Evolutionary conservation across 208 protist genomes (phyloP), one percentile per base, ranked within the genome.

Genomic region (Trypanosoma mega): DNA sequence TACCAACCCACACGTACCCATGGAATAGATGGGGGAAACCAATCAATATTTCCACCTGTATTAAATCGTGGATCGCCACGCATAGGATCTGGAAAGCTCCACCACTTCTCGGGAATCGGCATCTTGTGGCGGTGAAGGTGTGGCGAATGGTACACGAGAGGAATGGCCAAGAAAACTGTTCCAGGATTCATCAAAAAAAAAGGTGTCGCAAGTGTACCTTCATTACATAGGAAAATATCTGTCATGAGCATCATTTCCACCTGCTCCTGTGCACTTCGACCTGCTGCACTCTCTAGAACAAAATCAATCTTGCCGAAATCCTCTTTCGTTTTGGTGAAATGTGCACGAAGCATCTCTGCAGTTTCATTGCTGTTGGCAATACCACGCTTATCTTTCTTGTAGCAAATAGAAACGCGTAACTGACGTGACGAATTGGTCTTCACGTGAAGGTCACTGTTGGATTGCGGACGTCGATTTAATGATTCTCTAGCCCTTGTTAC

Each of bases 111-210:
- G 9, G 41, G 29, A 2, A 16, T 1, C 23, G 63, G 43, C 51
- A 68, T 68, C 12, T 48, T 12, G 2, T 1, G 37, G 31, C 29
- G 30, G 39, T 72, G 63, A 0, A 60, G 43, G n/a, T 63, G 50
- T 45, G 59, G 46, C 11, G 36, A 55, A 44, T 66, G 59, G 31
- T 67, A 75, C 16, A 75, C 51, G 34, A 68, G 48, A 34, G 63
- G 60, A 51, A 75, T 27, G 18, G 53, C 41, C 12, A 70, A 4
- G 39, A 64, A 75, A 5, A 70, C 63, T 16, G 61, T 49, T 14
- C 68, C 68, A 16, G 68, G 62, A 21, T 49, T 57, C 68, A 75
- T 75, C 26, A 75, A 56, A 37, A 75, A 71, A 29, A 75, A 75
- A 11, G 23, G 24, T 20, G 68, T 75, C 12, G 59, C 62, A 23